Evolutionary conservation across 2,329 filamentous ascomycete species (phyloP).

Genomic region (Penicillium paneum): DNA sequence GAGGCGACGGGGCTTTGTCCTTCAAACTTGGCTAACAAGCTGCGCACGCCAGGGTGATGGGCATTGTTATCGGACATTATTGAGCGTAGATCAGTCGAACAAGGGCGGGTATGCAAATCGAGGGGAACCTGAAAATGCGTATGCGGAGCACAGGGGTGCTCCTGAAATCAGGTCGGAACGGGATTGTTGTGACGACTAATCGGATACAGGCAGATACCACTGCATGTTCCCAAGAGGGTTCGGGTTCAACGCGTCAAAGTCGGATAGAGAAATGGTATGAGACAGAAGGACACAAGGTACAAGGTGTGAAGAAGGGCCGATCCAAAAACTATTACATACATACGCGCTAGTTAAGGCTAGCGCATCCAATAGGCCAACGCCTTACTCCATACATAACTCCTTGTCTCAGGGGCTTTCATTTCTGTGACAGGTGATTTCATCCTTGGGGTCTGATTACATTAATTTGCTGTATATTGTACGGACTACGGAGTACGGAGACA

Average conservation of each 20-base stretch:
- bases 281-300: background rate
- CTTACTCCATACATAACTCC: background rate
- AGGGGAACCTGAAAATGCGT: conserved; percentile 9
- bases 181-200: conserved; percentile 3
- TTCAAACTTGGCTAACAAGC: conserved; percentile 78
- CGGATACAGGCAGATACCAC: conserved; percentile 10
- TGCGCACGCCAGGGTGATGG: conserved; percentile 57
- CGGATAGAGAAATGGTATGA: background rate
- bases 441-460: background rate
- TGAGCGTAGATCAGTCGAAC: conserved; percentile 9
- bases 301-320: conserved; percentile 2
- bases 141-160: conserved; percentile 7
- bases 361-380: conserved; percentile 5
- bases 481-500: background rate
- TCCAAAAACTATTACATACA: conserved; percentile 14
- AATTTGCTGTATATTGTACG: background rate
- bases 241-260: background rate
- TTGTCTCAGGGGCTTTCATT: conserved; percentile 9
- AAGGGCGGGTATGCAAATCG: conserved; percentile 16
- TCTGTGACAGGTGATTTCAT: conserved; percentile 2
- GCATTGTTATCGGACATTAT: conserved; percentile 25
- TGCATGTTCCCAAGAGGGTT: conserved; percentile 4
- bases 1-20: conserved; percentile 58
- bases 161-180: background rate
- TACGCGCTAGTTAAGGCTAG: conserved; percentile 10